phyloP scores from a whole-genome alignment of 305 asterid genomes.

The Petunia hybrid region DNA sequence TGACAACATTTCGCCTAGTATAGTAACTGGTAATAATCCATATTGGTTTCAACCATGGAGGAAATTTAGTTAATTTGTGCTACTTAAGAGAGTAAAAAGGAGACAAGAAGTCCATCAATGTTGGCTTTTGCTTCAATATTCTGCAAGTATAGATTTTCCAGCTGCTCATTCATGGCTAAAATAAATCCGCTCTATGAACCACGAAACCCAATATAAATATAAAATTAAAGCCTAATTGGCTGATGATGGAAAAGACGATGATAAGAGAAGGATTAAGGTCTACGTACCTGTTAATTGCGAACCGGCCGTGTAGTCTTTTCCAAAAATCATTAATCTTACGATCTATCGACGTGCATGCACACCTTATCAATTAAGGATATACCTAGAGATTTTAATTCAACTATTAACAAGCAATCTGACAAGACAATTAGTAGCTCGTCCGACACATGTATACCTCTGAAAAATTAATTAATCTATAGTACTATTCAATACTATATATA shows the following conservation, averaged over 20 bases:
- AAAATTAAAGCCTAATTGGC: neutral
- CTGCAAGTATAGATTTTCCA: neutral
- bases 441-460: neutral
- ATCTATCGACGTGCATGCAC: slow-evolving; percentile 1
- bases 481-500: neutral
- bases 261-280: neutral
- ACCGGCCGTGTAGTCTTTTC: no score
- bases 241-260: neutral
- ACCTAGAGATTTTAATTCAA: neutral
- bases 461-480: neutral
- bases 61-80: no score
- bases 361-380: no score
- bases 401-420: neutral
- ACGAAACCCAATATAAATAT: neutral
- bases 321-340: no score
- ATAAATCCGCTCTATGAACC: neutral
- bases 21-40: no score
- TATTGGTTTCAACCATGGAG: no score
- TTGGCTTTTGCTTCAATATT: no score
- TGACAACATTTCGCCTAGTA: neutral
- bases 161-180: neutral
- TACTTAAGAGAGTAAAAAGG: no score
- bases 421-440: no score
- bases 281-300: no score
- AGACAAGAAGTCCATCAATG: no score